A percentile compares a stretch with the other conserved stretches of the same genome.
Evolutionary conservation across 2,329 filamentous ascomycete genomes (phyloP).

Genomic region (Ceratocystis alfenasii): DNA sequence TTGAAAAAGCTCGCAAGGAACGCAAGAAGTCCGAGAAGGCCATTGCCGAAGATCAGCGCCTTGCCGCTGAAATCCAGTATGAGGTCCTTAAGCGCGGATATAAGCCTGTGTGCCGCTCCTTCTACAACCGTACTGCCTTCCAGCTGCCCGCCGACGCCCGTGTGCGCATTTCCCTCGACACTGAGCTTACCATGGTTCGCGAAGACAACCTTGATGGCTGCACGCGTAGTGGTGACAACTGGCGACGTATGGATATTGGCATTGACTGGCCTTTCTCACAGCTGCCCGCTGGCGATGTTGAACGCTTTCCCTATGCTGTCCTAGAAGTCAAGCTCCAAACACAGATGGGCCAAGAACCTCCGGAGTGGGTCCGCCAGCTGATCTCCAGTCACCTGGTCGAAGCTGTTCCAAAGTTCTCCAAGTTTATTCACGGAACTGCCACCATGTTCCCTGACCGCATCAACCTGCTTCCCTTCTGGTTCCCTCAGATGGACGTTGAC

Average conservation of each 20-base stretch:
- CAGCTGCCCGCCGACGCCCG: slow-evolving; percentile 92
- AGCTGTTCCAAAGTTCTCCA: slow-evolving; percentile 98
- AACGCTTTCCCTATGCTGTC: slow-evolving; percentile 89
- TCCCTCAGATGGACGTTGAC: slow-evolving; percentile 95
- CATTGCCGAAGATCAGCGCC: slow-evolving; percentile 78
- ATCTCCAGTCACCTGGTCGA: slow-evolving; percentile 91
- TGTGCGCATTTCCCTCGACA: slow-evolving; percentile 92
- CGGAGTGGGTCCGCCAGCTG: slow-evolving; percentile 90
- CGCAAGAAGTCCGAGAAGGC: slow-evolving; percentile 88
- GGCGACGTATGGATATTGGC: slow-evolving; percentile 93
- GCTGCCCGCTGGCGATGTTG: slow-evolving; percentile 70
- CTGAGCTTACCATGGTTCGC: slow-evolving; percentile 85
- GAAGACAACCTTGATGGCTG: slow-evolving; percentile 88
- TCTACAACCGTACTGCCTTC: slow-evolving; percentile 97
- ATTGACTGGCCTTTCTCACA: slow-evolving; percentile 92
- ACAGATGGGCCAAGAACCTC: slow-evolving; percentile 85
- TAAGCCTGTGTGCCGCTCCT: slow-evolving; percentile 80
- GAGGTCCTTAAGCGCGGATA: slow-evolving; percentile 79
- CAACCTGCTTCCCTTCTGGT: slow-evolving; percentile 87
- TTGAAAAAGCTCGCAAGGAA: slow-evolving; percentile 91
- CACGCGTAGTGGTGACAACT: slow-evolving; percentile 69
- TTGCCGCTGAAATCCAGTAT: slow-evolving; percentile 89
- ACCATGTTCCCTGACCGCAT: slow-evolving; percentile 78
- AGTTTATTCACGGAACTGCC: slow-evolving; percentile 94
- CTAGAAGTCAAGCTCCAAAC: slow-evolving; percentile 97